These are phyloP conservation scores for Carex cristatella DNA, from an alignment of 176 grass and related monocot species.

Conservation along the genomic window DNA sequence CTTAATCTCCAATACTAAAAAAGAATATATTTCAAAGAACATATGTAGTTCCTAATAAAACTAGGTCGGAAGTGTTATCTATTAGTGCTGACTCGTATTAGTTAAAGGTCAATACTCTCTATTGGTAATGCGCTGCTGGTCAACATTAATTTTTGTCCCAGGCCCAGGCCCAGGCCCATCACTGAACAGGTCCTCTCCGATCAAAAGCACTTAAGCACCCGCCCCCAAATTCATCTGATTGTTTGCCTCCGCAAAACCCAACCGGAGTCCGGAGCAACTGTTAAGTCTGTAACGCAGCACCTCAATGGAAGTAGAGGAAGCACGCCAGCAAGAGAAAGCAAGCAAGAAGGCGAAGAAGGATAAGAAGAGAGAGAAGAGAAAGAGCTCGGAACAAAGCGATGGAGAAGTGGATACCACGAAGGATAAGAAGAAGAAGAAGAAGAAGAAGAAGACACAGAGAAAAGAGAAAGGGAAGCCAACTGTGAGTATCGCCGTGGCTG, in stretches of 20 bases:
- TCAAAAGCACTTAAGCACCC: not conserved
- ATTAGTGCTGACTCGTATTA: too few relatives aligned
- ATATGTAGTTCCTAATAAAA: too few relatives aligned
- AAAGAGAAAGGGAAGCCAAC: slow-evolving; percentile 37
- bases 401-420: not conserved
- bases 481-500: slow-evolving; percentile 76
- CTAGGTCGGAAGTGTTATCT: too few relatives aligned
- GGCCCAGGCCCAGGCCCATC: not conserved
- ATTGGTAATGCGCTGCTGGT: too few relatives aligned
- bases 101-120: too few relatives aligned
- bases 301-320: slow-evolving; percentile 8
- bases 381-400: slow-evolving; percentile 12
- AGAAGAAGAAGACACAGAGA: slow-evolving; percentile 9
- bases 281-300: not conserved
- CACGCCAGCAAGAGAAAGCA: not conserved
- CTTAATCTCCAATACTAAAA: too few relatives aligned
- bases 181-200: not conserved
- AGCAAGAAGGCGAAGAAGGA: slow-evolving; percentile 37
- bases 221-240: not conserved
- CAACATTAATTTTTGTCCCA: too few relatives aligned
- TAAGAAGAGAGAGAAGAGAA: slow-evolving; percentile 39
- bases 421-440: slow-evolving; percentile 17
- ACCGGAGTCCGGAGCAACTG: not conserved
- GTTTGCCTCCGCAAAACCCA: not conserved
- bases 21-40: too few relatives aligned